Evolutionary conservation across 169 alveolate species (phyloP).

Genomic region (Hammondia hammondi): DNA sequence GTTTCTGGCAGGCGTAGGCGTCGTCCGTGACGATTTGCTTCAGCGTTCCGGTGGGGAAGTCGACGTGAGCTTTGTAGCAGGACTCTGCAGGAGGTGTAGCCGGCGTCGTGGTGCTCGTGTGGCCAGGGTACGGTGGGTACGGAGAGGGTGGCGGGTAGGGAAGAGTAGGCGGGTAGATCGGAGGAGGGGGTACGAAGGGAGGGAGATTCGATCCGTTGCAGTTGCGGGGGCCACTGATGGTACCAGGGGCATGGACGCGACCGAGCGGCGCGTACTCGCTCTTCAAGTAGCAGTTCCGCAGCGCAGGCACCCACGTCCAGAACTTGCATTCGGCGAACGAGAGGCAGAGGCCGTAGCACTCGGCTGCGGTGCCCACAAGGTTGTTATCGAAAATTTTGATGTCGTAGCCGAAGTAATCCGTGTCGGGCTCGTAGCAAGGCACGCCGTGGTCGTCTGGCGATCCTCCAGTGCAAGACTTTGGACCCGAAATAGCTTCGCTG

Average conservation of each 20-base stretch:
- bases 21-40: not conserved
- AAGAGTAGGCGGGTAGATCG: not conserved
- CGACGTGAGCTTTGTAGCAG: not conserved
- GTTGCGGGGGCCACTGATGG: conserved; percentile 25
- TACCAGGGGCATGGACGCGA: conserved; percentile 26
- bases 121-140: not conserved
- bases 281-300: conserved; percentile 32
- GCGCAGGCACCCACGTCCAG: conserved; percentile 33
- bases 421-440: conserved; percentile 19
- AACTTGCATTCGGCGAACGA: conserved; percentile 20
- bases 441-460: not conserved
- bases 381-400: not conserved
- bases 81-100: not conserved
- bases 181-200: not conserved
- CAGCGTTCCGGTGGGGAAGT: not conserved
- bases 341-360: conserved; percentile 20
- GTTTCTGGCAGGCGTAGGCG: not conserved
- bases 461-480: not conserved
- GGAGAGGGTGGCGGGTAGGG: not conserved
- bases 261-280: conserved; percentile 2
- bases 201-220: conserved; percentile 7
- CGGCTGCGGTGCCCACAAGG: not conserved
- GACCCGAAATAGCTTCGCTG: conserved; percentile 36
- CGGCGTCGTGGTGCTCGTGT: not conserved
- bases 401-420: conserved; percentile 30